Evolutionary conservation across 176 grass and related monocot genomes (phyloP).

Genomic region (Carex kokanica): DNA sequence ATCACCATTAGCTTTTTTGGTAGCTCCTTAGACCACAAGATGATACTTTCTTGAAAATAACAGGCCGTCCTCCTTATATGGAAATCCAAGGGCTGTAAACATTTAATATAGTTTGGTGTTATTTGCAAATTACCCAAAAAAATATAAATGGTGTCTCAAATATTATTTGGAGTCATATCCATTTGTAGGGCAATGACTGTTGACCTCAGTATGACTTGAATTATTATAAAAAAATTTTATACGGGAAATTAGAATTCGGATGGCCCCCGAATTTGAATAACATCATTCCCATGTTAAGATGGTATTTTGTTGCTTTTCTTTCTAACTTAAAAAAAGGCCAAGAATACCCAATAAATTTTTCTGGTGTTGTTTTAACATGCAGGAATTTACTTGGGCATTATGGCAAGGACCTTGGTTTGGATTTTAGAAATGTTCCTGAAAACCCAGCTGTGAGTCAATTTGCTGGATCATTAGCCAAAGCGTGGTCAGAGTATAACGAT

Average conservation of each 20-base stretch:
- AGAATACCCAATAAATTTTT: neutral
- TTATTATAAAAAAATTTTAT: neutral
- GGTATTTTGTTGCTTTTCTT: neutral
- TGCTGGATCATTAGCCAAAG: constrained; percentile 57
- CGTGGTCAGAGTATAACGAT: constrained; percentile 69
- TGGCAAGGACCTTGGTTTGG: constrained; percentile 57
- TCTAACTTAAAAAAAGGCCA: neutral
- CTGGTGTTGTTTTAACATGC: constrained; percentile 21
- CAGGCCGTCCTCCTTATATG: neutral
- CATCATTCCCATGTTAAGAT: neutral
- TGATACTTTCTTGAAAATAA: neutral
- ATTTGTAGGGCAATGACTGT: neutral
- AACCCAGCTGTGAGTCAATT: constrained; percentile 56
- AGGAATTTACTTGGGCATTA: constrained; percentile 58
- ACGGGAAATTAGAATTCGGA: neutral
- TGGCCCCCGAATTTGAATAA: neutral
- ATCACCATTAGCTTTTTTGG: neutral
- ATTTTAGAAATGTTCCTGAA: constrained; percentile 64
- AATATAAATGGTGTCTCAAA: neutral
- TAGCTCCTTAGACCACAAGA: constrained; percentile 7
- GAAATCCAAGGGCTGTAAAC: neutral
- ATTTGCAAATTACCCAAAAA: neutral
- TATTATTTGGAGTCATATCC: neutral
- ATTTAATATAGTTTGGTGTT: constrained; percentile 1
- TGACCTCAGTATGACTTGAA: neutral